Percentiles rank a stretch among this genome's conserved stretches.
These are phyloP conservation scores for Hymenoscyphus repandus DNA, from an alignment of 2,329 filamentous ascomycete genomes.

Conservation along the genomic window DNA sequence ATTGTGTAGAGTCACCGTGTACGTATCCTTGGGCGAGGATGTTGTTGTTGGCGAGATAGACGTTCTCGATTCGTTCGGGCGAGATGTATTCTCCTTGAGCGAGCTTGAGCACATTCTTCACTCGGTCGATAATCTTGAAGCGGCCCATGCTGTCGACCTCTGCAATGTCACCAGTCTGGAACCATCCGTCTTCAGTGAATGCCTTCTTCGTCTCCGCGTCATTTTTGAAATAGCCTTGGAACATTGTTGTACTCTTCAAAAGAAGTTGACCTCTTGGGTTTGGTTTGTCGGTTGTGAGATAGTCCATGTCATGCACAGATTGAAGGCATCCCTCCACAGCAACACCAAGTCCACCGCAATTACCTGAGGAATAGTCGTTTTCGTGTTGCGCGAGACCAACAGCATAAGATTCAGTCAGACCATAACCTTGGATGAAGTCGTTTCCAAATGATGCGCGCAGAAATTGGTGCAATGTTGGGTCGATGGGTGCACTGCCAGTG, in stretches of 20 bases:
- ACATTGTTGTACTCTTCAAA: conserved; percentile 72
- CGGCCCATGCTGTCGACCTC: conserved; percentile 79
- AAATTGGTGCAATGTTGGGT: conserved; percentile 83
- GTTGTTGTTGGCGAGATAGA: conserved; percentile 76
- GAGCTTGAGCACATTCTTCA: conserved; percentile 99
- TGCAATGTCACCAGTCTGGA: conserved; percentile 91
- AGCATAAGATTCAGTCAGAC: conserved; percentile 90
- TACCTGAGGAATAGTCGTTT: conserved; percentile 70
- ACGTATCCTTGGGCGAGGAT: conserved; percentile 79
- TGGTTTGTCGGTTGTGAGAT: conserved; percentile 81
- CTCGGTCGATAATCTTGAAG: conserved; percentile 89
- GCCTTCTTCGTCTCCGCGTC: conserved; percentile 78
- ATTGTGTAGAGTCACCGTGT: conserved; percentile 82
- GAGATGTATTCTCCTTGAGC: conserved; percentile 98
- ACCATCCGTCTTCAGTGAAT: conserved; percentile 88
- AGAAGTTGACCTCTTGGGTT: conserved; percentile 86
- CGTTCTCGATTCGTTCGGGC: conserved; percentile 93
- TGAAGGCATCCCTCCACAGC: conserved; percentile 71
- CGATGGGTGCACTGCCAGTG: conserved; percentile 84
- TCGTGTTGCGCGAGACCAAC: conserved; percentile 63
- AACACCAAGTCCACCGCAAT: conserved; percentile 70
- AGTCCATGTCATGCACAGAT: conserved; percentile 92
- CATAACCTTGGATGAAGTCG: conserved; percentile 81
- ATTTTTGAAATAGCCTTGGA: conserved; percentile 87
- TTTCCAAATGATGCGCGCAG: conserved; percentile 77